Base-by-base conservation (phyloP, 129 eudicot genomes). In the Flaveria sonorensis region DNA sequence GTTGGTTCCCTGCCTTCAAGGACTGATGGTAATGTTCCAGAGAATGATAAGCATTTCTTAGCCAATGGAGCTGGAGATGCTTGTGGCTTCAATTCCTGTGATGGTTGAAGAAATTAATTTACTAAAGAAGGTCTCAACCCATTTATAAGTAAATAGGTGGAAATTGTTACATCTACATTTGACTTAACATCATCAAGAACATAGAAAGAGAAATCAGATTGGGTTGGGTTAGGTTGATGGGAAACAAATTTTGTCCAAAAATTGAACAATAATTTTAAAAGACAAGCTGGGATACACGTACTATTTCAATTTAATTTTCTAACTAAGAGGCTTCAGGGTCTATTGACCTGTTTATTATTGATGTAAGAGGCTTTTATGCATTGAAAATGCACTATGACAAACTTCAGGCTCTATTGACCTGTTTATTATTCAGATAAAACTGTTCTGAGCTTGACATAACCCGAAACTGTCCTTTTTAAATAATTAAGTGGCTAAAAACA, bases 21-120 rank as follows among this genome's bases (percentile, higher is more conserved):
- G 53, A 82, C 90, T n/a, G 96, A 82, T n/a, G 86, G 76, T 75
- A 85, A 78, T 15, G 89, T 83, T 28, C 86, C 88, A 19, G 97
- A 91, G 60, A 91, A 91, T 8, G 98, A 87, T 56, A 91, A 87
- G 57, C 98, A 88, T 80, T 94, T 94, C 85, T 91, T 91, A 48
- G 84, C 91, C 70, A 75, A 61, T 46, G 90, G 96, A 79, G 77
- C 74, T 39, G 79, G 81, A 21, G 85, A 74, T 65, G 88, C 89
- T 48, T 71, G 64, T 55, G 84, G 70, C 76, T 85, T 83, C 20
- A 81, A 18, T 61, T 75, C 84, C 90, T 90, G 89, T 14, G n/a
- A 72, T 26, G 39, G 65, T 66, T 68, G 45, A 30, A 30, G 20
- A 24, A 20, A 21, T 66, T 66, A 76, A 65, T 65, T 21, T 48